Percentiles rank a stretch among this genome's conserved stretches.
phyloP scores from a whole-genome alignment of 306 rosid species.

The Gleditsia sinensis region DNA sequence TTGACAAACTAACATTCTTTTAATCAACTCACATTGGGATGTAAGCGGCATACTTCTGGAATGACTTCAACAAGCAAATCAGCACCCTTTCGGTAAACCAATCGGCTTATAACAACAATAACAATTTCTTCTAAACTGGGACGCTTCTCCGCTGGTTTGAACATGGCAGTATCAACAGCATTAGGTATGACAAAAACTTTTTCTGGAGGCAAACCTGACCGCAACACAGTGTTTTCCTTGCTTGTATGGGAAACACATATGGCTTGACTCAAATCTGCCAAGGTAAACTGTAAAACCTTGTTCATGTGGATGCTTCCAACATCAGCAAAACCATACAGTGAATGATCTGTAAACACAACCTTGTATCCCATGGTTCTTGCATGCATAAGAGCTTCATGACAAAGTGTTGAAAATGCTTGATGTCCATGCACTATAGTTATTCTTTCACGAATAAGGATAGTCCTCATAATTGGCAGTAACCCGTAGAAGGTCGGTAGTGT shows the following conservation, averaged over 20 bases:
- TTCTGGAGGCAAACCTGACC: slow-evolving; percentile 88
- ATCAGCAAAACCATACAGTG: slow-evolving; percentile 88
- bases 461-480: slow-evolving; percentile 74
- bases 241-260: slow-evolving; percentile 97
- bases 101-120: slow-evolving; percentile 84
- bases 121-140: slow-evolving; percentile 59
- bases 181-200: slow-evolving; percentile 90
- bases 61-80: slow-evolving; percentile 96
- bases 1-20: not conserved
- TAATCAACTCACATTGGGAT: slow-evolving; percentile 68
- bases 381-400: slow-evolving; percentile 91
- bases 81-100: slow-evolving; percentile 92
- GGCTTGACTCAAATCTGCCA: slow-evolving; percentile 91
- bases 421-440: slow-evolving; percentile 87
- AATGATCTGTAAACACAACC: slow-evolving; percentile 91
- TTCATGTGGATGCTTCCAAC: slow-evolving; percentile 97
- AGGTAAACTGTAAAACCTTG: slow-evolving; percentile 90
- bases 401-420: slow-evolving; percentile 94
- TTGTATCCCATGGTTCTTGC: slow-evolving; percentile 90
- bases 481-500: slow-evolving; percentile 83
- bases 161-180: slow-evolving; percentile 95
- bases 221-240: slow-evolving; percentile 90
- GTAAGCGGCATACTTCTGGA: slow-evolving; percentile 82
- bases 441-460: slow-evolving; percentile 80
- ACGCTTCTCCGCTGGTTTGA: slow-evolving; percentile 75